Base-by-base conservation (phyloP, 495 filamentous ascomycete species). In the Achaetomiella virescens region DNA sequence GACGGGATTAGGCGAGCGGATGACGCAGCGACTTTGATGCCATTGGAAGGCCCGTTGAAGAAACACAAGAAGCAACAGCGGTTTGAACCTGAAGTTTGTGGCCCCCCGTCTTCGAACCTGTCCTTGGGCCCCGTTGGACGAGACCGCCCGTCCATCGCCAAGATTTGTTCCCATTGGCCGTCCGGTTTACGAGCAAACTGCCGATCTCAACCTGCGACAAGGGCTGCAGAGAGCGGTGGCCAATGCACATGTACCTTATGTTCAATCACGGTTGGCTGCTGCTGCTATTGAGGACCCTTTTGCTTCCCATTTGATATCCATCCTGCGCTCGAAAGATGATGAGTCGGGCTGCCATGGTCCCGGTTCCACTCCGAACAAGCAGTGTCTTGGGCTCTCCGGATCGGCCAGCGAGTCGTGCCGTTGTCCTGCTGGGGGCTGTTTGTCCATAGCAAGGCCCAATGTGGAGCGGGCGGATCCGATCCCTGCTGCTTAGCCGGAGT, bases 381-480 rank as follows among this genome's bases (percentile, higher is more conserved):
- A 31, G 5, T 31, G 27, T 9, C 27, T 31, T 50, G 35, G 35
- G 12, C 15, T 50, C 10, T 20, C 27, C 14, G 22, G 29, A 44
- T 24, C 29, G 51, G 36, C 14, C 3, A 41, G 38, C 33, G 52
- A 54, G 42, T 54, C 52, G 52, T 38, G 33, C 43, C 29, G 52
- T 42, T 27, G 10, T 14, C 27, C 22, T 3, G 9, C 9, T 8
- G 43, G 12, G 46, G 17, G 8, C n/a, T n/a, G n/a, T 6, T 24
- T 35, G 18, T 1, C 21, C 12, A 27, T 6, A 0, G n/a, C 7
- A 20, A 18, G n/a, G n/a, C n/a, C n/a, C n/a, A 29, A 6, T 22
- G 51, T 54, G 52, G 33, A 38, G 42, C 15, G 6, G 11, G 42
- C 42, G 52, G 52, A 38, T 54, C 31, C 42, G 42, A 46, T 45